Evolutionary conservation across 352 stramenopile species (phyloP).

Genomic region (Elongisporangium anandrum): DNA sequence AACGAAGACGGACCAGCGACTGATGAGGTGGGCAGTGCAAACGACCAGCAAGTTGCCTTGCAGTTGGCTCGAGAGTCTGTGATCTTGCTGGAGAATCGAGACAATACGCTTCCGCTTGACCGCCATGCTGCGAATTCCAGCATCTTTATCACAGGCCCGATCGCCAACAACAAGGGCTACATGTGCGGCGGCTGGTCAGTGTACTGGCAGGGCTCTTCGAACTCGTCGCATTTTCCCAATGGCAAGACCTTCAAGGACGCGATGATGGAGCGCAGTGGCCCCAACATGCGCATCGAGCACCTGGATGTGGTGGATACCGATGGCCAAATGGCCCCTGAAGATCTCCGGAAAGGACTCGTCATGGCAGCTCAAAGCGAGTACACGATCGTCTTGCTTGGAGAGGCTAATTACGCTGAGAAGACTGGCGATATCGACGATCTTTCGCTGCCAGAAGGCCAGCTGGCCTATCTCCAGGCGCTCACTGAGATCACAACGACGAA

Average conservation of each 20-base stretch:
- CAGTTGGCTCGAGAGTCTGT: conserved; percentile 71
- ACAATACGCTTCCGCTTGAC: conserved; percentile 33
- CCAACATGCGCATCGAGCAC: conserved; percentile 16
- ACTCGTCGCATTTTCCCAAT: conserved; percentile 61
- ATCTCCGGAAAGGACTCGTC: conserved; percentile 31
- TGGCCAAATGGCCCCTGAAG: conserved; percentile 24
- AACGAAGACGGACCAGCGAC: conserved; percentile 4
- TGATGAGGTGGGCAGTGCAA: conserved; percentile 34
- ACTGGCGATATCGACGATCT: conserved; percentile 62
- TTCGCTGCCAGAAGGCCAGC: conserved; percentile 49
- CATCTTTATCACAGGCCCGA: conserved; percentile 61
- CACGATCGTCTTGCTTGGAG: conserved; percentile 70
- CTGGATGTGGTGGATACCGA: conserved; percentile 48
- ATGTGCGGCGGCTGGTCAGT: conserved; percentile 72
- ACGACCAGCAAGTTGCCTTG: conserved; percentile 53
- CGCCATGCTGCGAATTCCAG: conserved; percentile 5
- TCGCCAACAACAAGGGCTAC: conserved; percentile 64
- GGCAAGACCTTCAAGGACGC: conserved; percentile 53
- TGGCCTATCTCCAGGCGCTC: conserved; percentile 55
- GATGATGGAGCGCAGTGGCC: conserved; percentile 11
- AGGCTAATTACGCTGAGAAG: conserved; percentile 82
- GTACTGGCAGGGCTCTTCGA: conserved; percentile 59
- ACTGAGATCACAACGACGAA: conserved; percentile 48
- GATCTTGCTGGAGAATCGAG: conserved; percentile 73
- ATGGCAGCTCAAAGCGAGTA: conserved; percentile 58